phyloP scores from a whole-genome alignment of 768 basidiomycete genomes.

The Tricholoma sp. region DNA sequence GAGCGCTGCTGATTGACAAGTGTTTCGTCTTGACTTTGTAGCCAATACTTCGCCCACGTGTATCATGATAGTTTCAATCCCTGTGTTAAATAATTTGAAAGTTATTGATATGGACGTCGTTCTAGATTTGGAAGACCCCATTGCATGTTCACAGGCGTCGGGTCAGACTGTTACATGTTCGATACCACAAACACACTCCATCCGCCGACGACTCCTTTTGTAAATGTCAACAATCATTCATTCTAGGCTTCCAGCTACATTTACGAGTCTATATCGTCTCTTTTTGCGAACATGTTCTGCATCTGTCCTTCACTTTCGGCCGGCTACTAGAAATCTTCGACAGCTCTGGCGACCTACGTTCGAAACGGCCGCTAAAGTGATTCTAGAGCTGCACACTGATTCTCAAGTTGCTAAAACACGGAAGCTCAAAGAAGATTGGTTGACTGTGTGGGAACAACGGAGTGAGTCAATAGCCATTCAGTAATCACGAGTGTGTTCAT shows the following conservation, averaged over 20 bases:
- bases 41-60: neutral
- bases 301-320: slow-evolving; percentile 49
- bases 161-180: too few species aligned
- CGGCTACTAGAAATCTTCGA: slow-evolving; percentile 39
- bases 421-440: slow-evolving; percentile 33
- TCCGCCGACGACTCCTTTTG: neutral
- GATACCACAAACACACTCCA: too few species aligned
- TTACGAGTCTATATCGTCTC: slow-evolving; percentile 58
- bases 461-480: slow-evolving; percentile 33
- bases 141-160: too few species aligned
- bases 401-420: slow-evolving; percentile 22
- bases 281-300: slow-evolving; percentile 52
- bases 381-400: slow-evolving; percentile 33
- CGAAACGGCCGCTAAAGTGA: slow-evolving; percentile 40
- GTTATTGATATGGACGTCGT: neutral
- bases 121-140: neutral
- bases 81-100: neutral
- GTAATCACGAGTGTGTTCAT: neutral
- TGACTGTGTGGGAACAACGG: slow-evolving; percentile 50
- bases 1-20: neutral
- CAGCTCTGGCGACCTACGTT: slow-evolving; percentile 52
- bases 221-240: neutral
- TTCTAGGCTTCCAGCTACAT: slow-evolving; percentile 26
- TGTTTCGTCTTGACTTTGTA: neutral
- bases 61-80: neutral